phyloP scores from a whole-genome alignment of 306 rosid genomes.

The Cicer yamashitae region DNA sequence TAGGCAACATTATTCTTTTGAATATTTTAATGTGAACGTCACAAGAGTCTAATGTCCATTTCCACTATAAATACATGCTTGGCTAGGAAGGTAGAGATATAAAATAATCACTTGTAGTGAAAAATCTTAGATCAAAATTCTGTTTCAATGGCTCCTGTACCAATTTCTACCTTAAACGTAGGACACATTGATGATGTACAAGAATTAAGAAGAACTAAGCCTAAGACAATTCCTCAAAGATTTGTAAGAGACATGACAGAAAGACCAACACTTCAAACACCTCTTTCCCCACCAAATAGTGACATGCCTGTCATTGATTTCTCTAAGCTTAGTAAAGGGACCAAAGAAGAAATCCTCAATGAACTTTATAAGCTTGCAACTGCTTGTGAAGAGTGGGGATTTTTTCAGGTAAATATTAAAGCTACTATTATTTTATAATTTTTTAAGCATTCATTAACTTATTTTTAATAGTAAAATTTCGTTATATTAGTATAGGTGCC shows the following conservation, averaged over 20 bases:
- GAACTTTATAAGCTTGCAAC: constrained; percentile 64
- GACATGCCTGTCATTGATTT: constrained; percentile 79
- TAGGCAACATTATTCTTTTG: constrained; percentile 1
- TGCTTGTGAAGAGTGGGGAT: constrained; percentile 92
- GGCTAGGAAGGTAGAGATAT: constrained; percentile 39
- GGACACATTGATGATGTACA: constrained; percentile 96
- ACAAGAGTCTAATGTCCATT: constrained; percentile 48
- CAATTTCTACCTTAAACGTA: constrained; percentile 59
- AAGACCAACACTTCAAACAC: constrained; percentile 62
- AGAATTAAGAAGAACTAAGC: constrained; percentile 77
- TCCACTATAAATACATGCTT: constrained; percentile 65
- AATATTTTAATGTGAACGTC: constrained; percentile 33
- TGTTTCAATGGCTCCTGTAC: constrained; percentile 74
- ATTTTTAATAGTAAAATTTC: too few relatives aligned
- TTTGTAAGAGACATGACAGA: constrained; percentile 76
- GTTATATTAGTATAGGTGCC: too few relatives aligned
- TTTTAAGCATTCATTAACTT: not conserved
- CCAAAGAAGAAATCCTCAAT: constrained; percentile 50
- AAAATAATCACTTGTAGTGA: constrained; percentile 19
- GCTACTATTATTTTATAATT: not conserved
- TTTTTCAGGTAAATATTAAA: constrained; percentile 75
- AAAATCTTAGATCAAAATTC: constrained; percentile 27
- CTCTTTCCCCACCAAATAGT: constrained; percentile 44
- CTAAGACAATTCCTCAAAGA: constrained; percentile 78
- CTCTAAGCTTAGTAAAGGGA: constrained; percentile 64